These are phyloP conservation scores for Globisporangium iwayamae DNA, from an alignment of 352 stramenopile genomes.

Conservation along the genomic window DNA sequence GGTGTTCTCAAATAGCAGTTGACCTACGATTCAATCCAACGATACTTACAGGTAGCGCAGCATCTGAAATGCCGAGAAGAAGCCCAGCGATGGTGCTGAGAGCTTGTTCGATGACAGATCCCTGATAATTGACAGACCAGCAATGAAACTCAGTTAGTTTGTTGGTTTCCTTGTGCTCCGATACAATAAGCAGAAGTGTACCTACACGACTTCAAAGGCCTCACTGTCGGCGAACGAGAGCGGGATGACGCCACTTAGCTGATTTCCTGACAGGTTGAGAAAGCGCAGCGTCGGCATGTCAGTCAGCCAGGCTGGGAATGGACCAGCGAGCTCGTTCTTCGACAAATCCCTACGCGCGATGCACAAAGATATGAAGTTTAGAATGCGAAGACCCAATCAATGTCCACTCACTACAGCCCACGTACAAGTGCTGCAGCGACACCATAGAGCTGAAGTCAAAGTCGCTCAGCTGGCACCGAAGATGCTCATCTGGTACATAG, in stretches of 20 bases:
- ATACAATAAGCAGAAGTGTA: neutral
- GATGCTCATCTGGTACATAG: slow-evolving; percentile 43
- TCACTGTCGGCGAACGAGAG: slow-evolving; percentile 52
- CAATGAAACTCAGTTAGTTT: neutral
- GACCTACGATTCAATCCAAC: neutral
- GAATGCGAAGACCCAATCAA: neutral
- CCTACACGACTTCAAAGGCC: slow-evolving; percentile 61
- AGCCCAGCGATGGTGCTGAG: slow-evolving; percentile 21
- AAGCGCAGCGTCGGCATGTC: slow-evolving; percentile 62
- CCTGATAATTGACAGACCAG: slow-evolving; percentile 14
- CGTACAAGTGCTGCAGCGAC: slow-evolving; percentile 70
- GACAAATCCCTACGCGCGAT: slow-evolving; percentile 42
- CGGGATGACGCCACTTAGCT: slow-evolving; percentile 38
- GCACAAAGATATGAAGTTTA: neutral
- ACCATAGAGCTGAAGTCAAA: slow-evolving; percentile 64
- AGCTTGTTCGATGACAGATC: slow-evolving; percentile 40
- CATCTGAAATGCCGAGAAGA: slow-evolving; percentile 36
- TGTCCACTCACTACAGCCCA: slow-evolving; percentile 2
- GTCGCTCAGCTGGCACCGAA: slow-evolving; percentile 47
- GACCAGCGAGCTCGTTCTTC: slow-evolving; percentile 43
- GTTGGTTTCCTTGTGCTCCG: too few species aligned
- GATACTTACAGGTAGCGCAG: slow-evolving; percentile 33
- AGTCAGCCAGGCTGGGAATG: slow-evolving; percentile 56
- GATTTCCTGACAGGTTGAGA: slow-evolving; percentile 52
- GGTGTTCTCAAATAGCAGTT: too few species aligned